Evolutionary conservation across 1,284 basidiomycete genomes (phyloP).

Genomic region (Heliocybe sulcata): DNA sequence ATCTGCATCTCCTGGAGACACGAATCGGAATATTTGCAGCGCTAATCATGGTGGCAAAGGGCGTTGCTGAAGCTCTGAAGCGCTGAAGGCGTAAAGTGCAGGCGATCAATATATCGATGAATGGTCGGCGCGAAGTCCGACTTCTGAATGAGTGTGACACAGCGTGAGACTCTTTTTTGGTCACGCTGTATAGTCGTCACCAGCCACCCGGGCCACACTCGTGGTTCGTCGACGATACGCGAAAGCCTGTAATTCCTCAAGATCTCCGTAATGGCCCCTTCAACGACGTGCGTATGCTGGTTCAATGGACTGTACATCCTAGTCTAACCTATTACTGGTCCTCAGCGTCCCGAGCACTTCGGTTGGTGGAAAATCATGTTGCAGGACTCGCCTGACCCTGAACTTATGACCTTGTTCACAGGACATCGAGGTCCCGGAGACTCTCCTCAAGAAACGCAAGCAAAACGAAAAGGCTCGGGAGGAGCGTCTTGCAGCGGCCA

Average conservation of each 20-base stretch:
- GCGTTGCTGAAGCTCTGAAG: too few relatives aligned
- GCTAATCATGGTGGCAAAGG: too few relatives aligned
- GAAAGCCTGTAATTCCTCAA: constrained; percentile 34
- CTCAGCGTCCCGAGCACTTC: constrained; percentile 17
- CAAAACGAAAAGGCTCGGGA: constrained; percentile 96
- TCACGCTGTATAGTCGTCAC: constrained; percentile 39
- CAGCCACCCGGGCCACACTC: constrained; percentile 22
- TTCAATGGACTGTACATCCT: constrained; percentile 3
- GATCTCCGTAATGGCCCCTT: constrained; percentile 46
- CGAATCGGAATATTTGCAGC: too few relatives aligned
- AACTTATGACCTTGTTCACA: constrained; percentile 19
- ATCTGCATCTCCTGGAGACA: too few relatives aligned
- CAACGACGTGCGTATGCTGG: constrained; percentile 52
- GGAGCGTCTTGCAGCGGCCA: constrained; percentile 85
- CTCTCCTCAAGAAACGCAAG: constrained; percentile 99
- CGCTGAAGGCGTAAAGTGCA: too few relatives aligned
- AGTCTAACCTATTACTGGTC: not conserved
- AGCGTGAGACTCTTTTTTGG: constrained; percentile 17
- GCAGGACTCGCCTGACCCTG: not conserved
- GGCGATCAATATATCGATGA: too few relatives aligned
- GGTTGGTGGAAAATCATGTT: constrained; percentile 10
- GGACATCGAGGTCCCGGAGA: constrained; percentile 95
- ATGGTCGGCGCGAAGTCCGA: too few relatives aligned
- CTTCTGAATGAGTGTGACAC: not conserved
- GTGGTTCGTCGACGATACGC: not conserved